These are phyloP conservation scores for Coemansia sp. DNA, from an alignment of 192 early-diverging fungal species.

Conservation along the genomic window DNA sequence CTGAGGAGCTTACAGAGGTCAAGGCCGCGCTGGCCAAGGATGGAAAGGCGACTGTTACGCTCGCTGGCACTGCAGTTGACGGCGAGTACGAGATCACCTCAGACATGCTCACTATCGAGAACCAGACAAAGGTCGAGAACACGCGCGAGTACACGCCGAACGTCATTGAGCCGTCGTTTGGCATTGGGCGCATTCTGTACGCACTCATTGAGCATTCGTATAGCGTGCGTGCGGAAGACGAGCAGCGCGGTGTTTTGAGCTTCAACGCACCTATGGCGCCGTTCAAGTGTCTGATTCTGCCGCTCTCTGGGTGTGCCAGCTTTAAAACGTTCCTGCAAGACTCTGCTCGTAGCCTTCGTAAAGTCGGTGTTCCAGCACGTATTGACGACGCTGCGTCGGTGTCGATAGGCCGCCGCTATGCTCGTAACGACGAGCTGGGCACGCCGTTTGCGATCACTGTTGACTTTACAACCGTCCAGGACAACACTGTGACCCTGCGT, in stretches of 20 bases:
- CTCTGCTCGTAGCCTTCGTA: slow-evolving; percentile 69
- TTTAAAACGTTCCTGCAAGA: slow-evolving; percentile 71
- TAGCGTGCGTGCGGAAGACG: slow-evolving; percentile 87
- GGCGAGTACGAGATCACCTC: slow-evolving; percentile 44
- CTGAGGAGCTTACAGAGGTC: slow-evolving; percentile 60
- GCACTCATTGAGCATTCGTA: slow-evolving; percentile 94
- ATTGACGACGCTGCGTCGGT: slow-evolving; percentile 85
- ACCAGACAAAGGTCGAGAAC: slow-evolving; percentile 47
- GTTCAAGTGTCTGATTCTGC: slow-evolving; percentile 90
- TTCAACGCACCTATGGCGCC: slow-evolving; percentile 93
- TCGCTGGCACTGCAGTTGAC: slow-evolving; percentile 26
- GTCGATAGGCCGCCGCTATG: slow-evolving; percentile 92
- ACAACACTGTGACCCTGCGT: slow-evolving; percentile 90
- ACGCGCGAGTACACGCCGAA: slow-evolving; percentile 96
- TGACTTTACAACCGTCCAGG: slow-evolving; percentile 96
- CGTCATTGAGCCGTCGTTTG: slow-evolving; percentile 99
- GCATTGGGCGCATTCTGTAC: slow-evolving; percentile 97
- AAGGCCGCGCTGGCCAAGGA: slow-evolving; percentile 23
- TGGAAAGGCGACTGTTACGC: slow-evolving; percentile 31
- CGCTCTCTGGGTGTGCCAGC: slow-evolving; percentile 75
- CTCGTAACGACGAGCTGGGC: slow-evolving; percentile 97
- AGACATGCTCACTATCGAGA: slow-evolving; percentile 52
- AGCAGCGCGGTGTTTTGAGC: slow-evolving; percentile 83
- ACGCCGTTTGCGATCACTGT: slow-evolving; percentile 97
- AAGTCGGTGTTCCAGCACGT: slow-evolving; percentile 73